Conservation (phyloP, 768 basidiomycete species). For the Clitopilus passeckerianus region DNA sequence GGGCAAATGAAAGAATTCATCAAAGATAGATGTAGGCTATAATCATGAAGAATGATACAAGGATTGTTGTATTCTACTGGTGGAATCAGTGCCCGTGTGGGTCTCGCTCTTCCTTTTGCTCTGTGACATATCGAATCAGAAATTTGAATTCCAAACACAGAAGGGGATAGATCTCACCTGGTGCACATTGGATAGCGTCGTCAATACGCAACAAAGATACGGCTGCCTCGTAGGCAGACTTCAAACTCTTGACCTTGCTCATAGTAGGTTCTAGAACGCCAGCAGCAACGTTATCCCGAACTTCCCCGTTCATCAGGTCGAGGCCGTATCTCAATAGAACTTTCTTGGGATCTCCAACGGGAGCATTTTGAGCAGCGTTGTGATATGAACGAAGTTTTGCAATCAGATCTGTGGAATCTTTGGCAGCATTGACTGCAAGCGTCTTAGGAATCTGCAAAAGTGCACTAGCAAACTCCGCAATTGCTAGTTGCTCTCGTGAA, state of each 20-base stretch:
- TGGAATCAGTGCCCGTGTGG: slow-evolving; percentile 63
- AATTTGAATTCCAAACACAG: slow-evolving; percentile 8
- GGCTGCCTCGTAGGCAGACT: slow-evolving; percentile 95
- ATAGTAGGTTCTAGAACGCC: slow-evolving; percentile 96
- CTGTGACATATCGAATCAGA: slow-evolving; percentile 30
- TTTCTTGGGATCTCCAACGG: slow-evolving; percentile 88
- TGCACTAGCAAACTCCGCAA: slow-evolving; percentile 96
- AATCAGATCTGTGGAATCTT: slow-evolving; percentile 96
- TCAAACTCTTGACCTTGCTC: slow-evolving; percentile 95
- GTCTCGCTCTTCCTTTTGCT: slow-evolving; percentile 68
- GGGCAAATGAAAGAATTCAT: not conserved
- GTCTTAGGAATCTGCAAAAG: slow-evolving; percentile 95
- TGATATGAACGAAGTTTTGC: slow-evolving; percentile 97
- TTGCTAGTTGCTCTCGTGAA: slow-evolving; percentile 95
- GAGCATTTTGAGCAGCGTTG: slow-evolving; percentile 92
- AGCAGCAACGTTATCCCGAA: slow-evolving; percentile 90
- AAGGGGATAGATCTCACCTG: slow-evolving; percentile 48
- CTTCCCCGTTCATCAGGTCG: slow-evolving; percentile 90
- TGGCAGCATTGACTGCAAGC: slow-evolving; percentile 95
- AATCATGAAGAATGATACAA: not conserved
- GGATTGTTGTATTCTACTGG: not conserved
- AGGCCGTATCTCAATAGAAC: slow-evolving; percentile 87
- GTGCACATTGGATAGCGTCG: slow-evolving; percentile 89
- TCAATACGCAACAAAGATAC: slow-evolving; percentile 94
- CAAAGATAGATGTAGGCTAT: not conserved